Percentiles rank a stretch among this genome's conserved stretches.
phyloP scores from a whole-genome alignment of 345 rosid species.

The Capsella bursapastoris region DNA sequence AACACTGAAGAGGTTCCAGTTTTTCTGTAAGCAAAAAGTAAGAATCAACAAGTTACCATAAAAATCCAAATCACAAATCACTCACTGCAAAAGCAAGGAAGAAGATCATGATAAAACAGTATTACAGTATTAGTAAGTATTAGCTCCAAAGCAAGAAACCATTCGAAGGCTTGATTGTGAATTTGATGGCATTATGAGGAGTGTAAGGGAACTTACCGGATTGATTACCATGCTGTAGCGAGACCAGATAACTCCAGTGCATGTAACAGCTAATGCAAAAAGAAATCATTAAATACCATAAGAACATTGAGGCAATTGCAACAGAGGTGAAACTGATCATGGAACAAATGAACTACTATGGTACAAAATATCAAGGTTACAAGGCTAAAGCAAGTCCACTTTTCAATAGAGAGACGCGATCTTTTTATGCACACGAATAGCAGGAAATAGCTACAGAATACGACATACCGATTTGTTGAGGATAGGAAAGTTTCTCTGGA shows the following conservation, averaged over 20 bases:
- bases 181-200: not conserved
- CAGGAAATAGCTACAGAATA: not conserved
- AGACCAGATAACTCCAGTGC: slow-evolving; percentile 77
- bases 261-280: slow-evolving; percentile 63
- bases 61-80: not conserved
- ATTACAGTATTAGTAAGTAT: not conserved
- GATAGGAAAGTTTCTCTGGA: slow-evolving; percentile 56
- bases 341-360: not conserved
- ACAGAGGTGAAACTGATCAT: slow-evolving; percentile 12
- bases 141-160: not conserved
- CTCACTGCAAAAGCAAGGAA: not conserved
- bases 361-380: no score
- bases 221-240: slow-evolving; percentile 88
- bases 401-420: not conserved
- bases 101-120: not conserved
- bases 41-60: slow-evolving; percentile 5
- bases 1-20: slow-evolving; percentile 94
- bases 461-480: slow-evolving; percentile 50
- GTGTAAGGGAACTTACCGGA: slow-evolving; percentile 58
- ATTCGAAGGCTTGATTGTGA: not conserved
- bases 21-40: slow-evolving; percentile 61
- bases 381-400: not conserved
- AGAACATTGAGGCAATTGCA: slow-evolving; percentile 18
- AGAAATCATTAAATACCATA: slow-evolving; percentile 11
- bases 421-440: not conserved